These are phyloP conservation scores for Pseudoneurospora amorphoporcata DNA, from an alignment of 495 filamentous ascomycete genomes.

Conservation along the genomic window DNA sequence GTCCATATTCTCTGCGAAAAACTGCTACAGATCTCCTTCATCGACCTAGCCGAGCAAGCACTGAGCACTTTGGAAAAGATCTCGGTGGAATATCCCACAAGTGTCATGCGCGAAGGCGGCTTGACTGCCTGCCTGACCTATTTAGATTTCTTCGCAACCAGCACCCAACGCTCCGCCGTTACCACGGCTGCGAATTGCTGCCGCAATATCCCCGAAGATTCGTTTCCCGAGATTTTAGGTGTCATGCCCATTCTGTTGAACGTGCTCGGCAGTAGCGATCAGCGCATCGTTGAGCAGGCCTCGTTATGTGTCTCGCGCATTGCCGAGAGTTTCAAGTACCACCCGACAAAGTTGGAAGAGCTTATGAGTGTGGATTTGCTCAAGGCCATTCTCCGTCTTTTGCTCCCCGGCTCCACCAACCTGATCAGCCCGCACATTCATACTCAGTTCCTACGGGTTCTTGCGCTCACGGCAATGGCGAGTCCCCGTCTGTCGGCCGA, in stretches of 20 bases:
- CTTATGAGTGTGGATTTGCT: constrained; percentile 81
- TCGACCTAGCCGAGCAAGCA: constrained; percentile 94
- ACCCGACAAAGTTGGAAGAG: constrained; percentile 80
- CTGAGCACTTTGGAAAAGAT: constrained; percentile 96
- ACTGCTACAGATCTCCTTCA: constrained; percentile 86
- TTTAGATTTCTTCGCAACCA: constrained; percentile 95
- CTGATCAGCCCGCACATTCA: constrained; percentile 92
- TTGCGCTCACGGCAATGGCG: constrained; percentile 78
- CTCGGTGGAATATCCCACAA: constrained; percentile 89
- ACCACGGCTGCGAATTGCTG: constrained; percentile 98
- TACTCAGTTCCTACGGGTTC: constrained; percentile 86
- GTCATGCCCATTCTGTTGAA: constrained; percentile 92
- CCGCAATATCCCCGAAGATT: constrained; percentile 88
- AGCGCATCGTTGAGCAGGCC: constrained; percentile 92
- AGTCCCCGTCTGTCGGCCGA: constrained; percentile 83
- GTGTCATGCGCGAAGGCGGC: constrained; percentile 93
- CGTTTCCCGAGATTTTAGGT: constrained; percentile 75
- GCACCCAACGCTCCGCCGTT: constrained; percentile 91
- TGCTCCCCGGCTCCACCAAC: constrained; percentile 91
- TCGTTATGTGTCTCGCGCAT: constrained; percentile 95
- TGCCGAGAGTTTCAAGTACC: constrained; percentile 88
- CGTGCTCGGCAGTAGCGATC: constrained; percentile 84
- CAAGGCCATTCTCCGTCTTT: constrained; percentile 74
- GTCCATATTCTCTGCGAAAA: constrained; percentile 92
- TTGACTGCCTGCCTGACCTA: constrained; percentile 88